Conservation (phyloP, 257 asterid genomes). For the Solanum medicagineum region DNA sequence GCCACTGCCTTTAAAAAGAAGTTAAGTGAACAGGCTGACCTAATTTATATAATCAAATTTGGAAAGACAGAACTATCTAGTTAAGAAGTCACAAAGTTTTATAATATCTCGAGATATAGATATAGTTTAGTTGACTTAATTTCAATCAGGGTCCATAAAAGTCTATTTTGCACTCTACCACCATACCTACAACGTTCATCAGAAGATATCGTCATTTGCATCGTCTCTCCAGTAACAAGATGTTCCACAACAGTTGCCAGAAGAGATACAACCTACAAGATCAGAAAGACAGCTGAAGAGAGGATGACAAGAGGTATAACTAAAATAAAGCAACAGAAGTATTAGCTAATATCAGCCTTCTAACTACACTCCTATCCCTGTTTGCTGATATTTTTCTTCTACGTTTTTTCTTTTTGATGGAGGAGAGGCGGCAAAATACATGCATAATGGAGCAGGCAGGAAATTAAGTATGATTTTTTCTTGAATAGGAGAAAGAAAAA, state of each 20-base stretch:
- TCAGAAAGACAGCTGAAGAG: background rate
- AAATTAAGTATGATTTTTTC: background rate
- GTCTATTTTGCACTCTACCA: background rate
- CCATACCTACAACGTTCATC: conserved; percentile 86
- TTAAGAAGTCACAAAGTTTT: background rate
- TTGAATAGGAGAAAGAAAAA: background rate
- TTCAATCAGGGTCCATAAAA: background rate
- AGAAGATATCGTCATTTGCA: conserved; percentile 85
- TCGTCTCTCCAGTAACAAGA: conserved; percentile 96
- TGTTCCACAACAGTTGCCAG: conserved; percentile 87
- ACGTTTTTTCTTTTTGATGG: background rate
- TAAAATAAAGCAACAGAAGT: background rate
- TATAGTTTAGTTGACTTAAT: background rate
- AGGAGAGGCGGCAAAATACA: background rate
- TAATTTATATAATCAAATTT: background rate
- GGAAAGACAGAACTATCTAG: background rate
- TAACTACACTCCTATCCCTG: background rate
- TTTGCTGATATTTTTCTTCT: background rate
- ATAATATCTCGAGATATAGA: background rate
- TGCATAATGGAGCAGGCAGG: background rate
- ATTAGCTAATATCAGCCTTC: background rate
- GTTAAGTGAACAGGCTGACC: background rate
- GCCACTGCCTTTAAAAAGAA: background rate
- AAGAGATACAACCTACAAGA: conserved; percentile 70
- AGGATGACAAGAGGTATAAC: background rate